These are phyloP conservation scores for Crotalaria pallida DNA, from an alignment of 306 rosid species.

Conservation along the genomic window DNA sequence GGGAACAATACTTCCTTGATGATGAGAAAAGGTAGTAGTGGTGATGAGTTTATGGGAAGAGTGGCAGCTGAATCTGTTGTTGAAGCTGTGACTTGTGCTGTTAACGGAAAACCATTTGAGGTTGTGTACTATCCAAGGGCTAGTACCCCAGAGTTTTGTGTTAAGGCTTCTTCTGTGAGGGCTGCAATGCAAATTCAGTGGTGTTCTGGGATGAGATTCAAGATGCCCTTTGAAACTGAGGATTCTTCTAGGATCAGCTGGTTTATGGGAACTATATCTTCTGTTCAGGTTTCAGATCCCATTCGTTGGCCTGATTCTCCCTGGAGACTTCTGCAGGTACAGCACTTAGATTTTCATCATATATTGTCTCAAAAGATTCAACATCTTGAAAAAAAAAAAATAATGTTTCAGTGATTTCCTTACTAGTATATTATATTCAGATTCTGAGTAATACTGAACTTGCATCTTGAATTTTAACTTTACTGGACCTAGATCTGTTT, in stretches of 20 bases:
- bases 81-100: slow-evolving; percentile 76
- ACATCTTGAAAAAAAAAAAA: background rate
- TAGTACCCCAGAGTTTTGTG: slow-evolving; percentile 81
- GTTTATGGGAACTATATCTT: slow-evolving; percentile 96
- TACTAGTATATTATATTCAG: slow-evolving; percentile 3
- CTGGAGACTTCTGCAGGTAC: slow-evolving; percentile 91
- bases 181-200: slow-evolving; percentile 77
- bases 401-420: background rate
- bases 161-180: slow-evolving; percentile 61
- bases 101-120: slow-evolving; percentile 71
- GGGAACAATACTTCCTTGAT: slow-evolving; percentile 18
- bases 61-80: slow-evolving; percentile 48
- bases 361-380: background rate
- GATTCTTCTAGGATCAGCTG: slow-evolving; percentile 94
- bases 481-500: background rate
- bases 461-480: background rate
- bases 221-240: slow-evolving; percentile 97
- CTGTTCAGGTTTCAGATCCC: slow-evolving; percentile 64
- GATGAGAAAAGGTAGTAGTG: slow-evolving; percentile 17
- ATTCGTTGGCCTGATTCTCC: slow-evolving; percentile 87
- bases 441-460: slow-evolving; percentile 6
- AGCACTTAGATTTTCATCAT: background rate
- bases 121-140: slow-evolving; percentile 83
- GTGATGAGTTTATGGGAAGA: slow-evolving; percentile 39
- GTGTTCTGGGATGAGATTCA: slow-evolving; percentile 90